Evolutionary conservation across 23 red algal genomes (phyloP), one percentile per base, ranked within the genome.

Genomic region (Gracilaria gracilis): DNA sequence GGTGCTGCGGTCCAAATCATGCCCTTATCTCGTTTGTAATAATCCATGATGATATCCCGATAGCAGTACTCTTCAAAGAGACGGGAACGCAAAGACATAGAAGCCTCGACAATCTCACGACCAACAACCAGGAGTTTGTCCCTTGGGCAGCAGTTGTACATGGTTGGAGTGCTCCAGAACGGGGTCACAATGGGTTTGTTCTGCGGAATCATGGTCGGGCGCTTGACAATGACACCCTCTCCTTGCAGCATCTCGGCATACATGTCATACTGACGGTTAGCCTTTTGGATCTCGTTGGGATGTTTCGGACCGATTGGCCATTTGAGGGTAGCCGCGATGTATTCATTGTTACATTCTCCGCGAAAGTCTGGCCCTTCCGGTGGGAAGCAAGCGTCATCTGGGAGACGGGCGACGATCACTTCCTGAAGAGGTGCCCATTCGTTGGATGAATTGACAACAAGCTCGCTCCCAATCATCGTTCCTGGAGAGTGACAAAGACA

Each of bases 1-100:
- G 82, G 82, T 2, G 82, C 82, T 12, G 59, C 65, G 9, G 61
- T 86, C 82, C 82, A 86, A 1, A 86, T 86, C 62, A 69, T 86
- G 4, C 37, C 27, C 25, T 69, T 69, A 54, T 86, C 82, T 29
- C 42, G 46, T 50, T 39, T 44, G 42, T 74, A 86, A 32, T 72
- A 86, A 39, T 74, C 82, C 61, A 72, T 57, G 55, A 74, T 74
- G 42, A 86, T 46, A 15, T 86, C 82, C 49, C 65, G 82, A 24
- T 86, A 86, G 59, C 62, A 69, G 42, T 86, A 69, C 31, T 86
- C 61, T 47, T 86, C 82, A 72, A 86, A 86, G 9, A 86, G 28
- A 28, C 82, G 82, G 13, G 61, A 23, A 0, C 82, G 59, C 14
- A 28, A 32, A 25, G 62, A 72, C 62, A 72, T 86, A 0, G 82